Evolutionary conservation across 441 rosid species (phyloP).

Genomic region (Adansonia gregorii): DNA sequence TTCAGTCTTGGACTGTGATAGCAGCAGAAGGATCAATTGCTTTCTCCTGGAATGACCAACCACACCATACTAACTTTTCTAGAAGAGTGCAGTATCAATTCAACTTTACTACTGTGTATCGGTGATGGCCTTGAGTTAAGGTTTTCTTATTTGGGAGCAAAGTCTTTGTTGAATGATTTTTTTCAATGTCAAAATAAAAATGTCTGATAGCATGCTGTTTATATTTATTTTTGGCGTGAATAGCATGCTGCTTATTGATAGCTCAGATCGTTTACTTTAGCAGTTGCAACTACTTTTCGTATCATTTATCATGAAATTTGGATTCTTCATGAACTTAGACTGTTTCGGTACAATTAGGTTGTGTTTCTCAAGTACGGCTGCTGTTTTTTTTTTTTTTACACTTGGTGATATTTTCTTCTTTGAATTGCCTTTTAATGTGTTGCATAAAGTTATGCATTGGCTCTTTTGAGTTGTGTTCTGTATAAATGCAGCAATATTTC

Average conservation of each 20-base stretch:
- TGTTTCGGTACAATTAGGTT: background rate
- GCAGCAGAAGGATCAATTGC: background rate
- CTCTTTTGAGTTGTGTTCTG: constrained; percentile 20
- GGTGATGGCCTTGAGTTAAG: background rate
- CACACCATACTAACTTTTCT: background rate
- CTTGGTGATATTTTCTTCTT: background rate
- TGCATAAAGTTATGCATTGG: constrained; percentile 7
- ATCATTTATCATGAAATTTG: background rate
- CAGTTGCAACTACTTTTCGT: background rate
- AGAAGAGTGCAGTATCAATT: background rate
- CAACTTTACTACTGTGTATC: background rate
- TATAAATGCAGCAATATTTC: constrained; percentile 75
- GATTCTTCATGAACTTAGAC: background rate
- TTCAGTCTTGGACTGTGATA: background rate
- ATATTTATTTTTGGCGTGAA: no score
- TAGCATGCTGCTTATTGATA: background rate
- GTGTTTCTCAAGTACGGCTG: background rate
- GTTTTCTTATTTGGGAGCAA: background rate
- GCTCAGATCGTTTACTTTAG: background rate
- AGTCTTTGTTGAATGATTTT: background rate
- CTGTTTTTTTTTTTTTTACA: background rate
- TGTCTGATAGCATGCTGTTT: background rate
- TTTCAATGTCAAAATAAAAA: constrained; percentile 1
- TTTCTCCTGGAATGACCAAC: background rate
- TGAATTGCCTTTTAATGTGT: background rate